Evolutionary conservation across 345 rosid species (phyloP).

Genomic region (Hirschfeldia incana): DNA sequence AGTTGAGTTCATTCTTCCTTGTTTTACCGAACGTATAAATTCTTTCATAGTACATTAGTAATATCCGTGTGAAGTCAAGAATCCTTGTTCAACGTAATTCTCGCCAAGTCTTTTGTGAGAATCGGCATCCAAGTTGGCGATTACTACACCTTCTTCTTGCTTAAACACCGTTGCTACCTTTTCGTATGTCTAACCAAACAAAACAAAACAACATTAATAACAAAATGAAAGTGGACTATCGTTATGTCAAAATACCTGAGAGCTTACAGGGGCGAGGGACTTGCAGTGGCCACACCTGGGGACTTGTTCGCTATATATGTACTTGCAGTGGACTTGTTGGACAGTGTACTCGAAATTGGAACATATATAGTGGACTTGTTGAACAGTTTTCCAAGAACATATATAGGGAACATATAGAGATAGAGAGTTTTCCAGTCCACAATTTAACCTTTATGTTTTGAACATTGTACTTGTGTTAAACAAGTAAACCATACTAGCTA

Average conservation of each 20-base stretch:
- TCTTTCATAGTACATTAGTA: neutral
- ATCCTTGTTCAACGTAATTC: conserved; percentile 54
- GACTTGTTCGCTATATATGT: no score
- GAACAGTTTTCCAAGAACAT: no score
- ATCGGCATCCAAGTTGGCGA: conserved; percentile 96
- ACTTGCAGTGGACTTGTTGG: no score
- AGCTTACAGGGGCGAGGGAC: conserved; percentile 90
- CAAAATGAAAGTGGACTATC: neutral
- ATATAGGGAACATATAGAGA: no score
- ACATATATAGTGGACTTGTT: no score
- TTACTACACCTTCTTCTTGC: conserved; percentile 73
- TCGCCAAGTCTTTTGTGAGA: conserved; percentile 70
- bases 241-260: neutral
- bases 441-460: no score
- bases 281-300: conserved; percentile 99
- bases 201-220: conserved; percentile 2
- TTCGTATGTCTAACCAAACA: conserved; percentile 62
- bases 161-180: conserved; percentile 86
- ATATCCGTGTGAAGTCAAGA: neutral
- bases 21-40: neutral
- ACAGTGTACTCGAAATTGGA: no score
- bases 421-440: no score
- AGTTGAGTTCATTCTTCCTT: neutral
- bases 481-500: no score
- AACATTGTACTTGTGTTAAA: no score